phyloP scores from a whole-genome alignment of 2,329 filamentous ascomycete genomes.

The Diplodia intermedia region DNA sequence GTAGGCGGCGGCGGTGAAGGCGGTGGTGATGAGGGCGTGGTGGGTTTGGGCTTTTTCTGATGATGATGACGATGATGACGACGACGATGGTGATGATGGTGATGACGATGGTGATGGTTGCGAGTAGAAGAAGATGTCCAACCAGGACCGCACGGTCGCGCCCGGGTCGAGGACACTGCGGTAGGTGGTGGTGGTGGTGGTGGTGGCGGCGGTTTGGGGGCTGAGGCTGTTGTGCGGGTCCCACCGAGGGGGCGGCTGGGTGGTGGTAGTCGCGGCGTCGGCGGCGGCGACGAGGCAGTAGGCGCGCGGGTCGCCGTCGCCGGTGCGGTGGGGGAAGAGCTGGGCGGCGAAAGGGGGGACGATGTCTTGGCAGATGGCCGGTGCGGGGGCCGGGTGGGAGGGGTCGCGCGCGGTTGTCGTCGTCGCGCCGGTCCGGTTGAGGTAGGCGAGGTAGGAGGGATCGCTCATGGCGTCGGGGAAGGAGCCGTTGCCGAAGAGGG shows the following conservation, averaged over 20 bases:
- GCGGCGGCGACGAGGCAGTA: neutral
- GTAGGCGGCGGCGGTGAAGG: neutral
- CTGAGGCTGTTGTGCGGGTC: no score
- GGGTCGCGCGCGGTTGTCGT: no score
- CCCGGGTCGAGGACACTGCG: neutral
- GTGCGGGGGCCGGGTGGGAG: no score
- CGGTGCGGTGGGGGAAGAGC: neutral
- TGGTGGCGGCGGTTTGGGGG: no score
- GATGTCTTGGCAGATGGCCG: neutral
- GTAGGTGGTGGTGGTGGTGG: neutral
- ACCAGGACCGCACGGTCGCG: neutral
- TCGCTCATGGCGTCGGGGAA: neutral
- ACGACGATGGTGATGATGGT: no score
- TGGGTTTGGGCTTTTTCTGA: no score
- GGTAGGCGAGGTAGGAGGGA: neutral
- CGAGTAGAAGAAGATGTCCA: neutral
- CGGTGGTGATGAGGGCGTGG: neutral
- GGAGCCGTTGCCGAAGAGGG: neutral
- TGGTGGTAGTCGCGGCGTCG: no score
- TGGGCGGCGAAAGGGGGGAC: neutral
- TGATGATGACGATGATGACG: no score
- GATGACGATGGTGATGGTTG: no score
- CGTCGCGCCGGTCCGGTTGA: neutral
- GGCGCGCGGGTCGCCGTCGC: no score
- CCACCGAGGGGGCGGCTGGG: no score